A percentile compares a stretch with the other conserved stretches of the same genome.
These are phyloP conservation scores for Hirsutella thompsonii DNA, from an alignment of 2,329 filamentous ascomycete genomes.

Conservation along the genomic window DNA sequence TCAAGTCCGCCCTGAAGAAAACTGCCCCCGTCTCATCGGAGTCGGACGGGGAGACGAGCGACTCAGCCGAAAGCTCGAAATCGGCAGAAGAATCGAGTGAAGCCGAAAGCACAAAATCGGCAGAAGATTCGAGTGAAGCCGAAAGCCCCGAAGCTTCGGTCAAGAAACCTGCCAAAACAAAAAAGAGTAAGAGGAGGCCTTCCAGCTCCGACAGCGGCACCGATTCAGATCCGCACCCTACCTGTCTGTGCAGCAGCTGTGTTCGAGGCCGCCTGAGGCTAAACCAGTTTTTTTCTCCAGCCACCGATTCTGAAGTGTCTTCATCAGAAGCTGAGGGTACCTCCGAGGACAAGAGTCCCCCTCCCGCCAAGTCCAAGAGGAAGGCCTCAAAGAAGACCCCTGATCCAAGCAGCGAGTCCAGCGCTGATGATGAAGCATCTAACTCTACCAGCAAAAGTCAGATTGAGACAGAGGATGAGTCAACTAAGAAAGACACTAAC, in stretches of 20 bases:
- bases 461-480: not conserved
- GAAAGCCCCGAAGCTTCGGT: constrained; percentile 7
- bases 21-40: constrained; percentile 10
- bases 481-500: not conserved
- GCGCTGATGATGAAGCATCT: constrained; percentile 12
- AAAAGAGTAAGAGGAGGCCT: constrained; percentile 8
- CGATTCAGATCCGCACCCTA: constrained; percentile 21
- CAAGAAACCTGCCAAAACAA: constrained; percentile 7
- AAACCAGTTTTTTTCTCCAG: constrained; percentile 3
- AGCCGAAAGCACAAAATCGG: constrained; percentile 9
- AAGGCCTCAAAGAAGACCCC: constrained; percentile 9
- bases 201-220: constrained; percentile 13
- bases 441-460: constrained; percentile 5
- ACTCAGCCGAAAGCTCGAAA: constrained; percentile 8
- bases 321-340: not conserved
- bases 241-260: constrained; percentile 15
- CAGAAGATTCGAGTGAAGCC: constrained; percentile 6
- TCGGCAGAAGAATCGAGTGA: constrained; percentile 9
- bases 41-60: constrained; percentile 9
- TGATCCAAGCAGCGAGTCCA: constrained; percentile 10
- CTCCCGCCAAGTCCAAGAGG: constrained; percentile 1
- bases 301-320: not conserved
- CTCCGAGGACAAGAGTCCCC: constrained; percentile 3
- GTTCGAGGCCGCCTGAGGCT: constrained; percentile 7
- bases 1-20: constrained; percentile 26